Conservation (phyloP, 257 asterid genomes). For the Catharanthus roseus region DNA sequence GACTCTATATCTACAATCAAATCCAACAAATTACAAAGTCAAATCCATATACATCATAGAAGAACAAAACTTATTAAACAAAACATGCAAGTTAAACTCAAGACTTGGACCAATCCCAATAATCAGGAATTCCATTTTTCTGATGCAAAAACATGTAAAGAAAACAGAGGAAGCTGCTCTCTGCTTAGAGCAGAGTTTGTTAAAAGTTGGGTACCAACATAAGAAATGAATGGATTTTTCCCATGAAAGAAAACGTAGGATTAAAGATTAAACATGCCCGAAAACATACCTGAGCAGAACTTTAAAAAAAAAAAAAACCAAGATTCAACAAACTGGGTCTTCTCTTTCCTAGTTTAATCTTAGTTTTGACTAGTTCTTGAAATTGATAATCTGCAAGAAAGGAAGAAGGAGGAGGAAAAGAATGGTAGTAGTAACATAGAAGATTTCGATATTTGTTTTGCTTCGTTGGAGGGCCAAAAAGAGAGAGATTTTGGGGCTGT, state of each 20-base stretch:
- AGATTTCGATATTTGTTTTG: constrained; percentile 27
- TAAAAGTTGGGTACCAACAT: background rate
- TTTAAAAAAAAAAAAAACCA: background rate
- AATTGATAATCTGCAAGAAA: background rate
- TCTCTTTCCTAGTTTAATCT: background rate
- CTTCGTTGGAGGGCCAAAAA: constrained; percentile 40
- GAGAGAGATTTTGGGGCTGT: constrained; percentile 18
- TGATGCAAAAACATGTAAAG: background rate
- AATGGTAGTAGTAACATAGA: background rate
- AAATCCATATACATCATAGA: constrained; percentile 12
- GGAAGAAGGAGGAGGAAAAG: constrained; percentile 11
- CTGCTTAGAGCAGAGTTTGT: background rate
- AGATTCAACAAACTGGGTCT: background rate
- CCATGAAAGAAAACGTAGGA: constrained; percentile 1
- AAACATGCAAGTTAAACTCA: constrained; percentile 8
- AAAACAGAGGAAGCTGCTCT: background rate
- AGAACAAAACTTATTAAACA: background rate
- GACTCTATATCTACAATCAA: constrained; percentile 4
- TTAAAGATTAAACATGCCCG: background rate
- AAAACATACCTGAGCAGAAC: constrained; percentile 28
- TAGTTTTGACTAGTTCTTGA: constrained; percentile 6
- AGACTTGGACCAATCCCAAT: constrained; percentile 1
- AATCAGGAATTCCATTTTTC: background rate
- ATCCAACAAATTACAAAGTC: background rate
- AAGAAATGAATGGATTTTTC: background rate